A percentile compares a stretch with the other conserved stretches of the same genome.
phyloP scores from a whole-genome alignment of 2,329 filamentous ascomycete genomes.

The Xylaria sp. region DNA sequence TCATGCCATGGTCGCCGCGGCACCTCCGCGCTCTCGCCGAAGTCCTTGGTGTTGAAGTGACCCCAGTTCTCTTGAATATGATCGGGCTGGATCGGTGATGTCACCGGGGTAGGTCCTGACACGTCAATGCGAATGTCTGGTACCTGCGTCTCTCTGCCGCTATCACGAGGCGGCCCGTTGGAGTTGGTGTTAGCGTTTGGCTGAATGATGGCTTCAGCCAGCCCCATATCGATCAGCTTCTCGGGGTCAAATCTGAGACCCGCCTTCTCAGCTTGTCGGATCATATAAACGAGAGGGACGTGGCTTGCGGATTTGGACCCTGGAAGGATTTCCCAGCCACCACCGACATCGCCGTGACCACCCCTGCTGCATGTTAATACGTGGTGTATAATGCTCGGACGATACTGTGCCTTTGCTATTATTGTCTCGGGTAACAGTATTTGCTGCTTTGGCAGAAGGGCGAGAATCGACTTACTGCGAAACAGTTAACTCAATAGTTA shows the following conservation, averaged over 20 bases:
- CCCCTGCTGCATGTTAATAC: slow-evolving; percentile 54
- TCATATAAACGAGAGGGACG: slow-evolving; percentile 76
- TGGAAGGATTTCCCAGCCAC: slow-evolving; percentile 73
- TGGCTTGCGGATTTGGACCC: slow-evolving; percentile 73
- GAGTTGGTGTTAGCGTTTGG: slow-evolving; percentile 33
- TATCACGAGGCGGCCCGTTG: slow-evolving; percentile 11
- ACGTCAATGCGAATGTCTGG: slow-evolving; percentile 53
- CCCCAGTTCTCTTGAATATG: slow-evolving; percentile 32
- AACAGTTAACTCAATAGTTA: slow-evolving; percentile 15
- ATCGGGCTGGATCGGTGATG: slow-evolving; percentile 5
- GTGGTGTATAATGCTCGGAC: neutral
- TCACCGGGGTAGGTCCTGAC: slow-evolving; percentile 42
- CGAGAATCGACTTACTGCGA: slow-evolving; percentile 30
- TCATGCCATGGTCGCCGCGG: slow-evolving; percentile 60
- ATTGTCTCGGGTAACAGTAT: neutral
- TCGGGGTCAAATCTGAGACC: slow-evolving; percentile 76
- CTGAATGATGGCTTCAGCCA: slow-evolving; percentile 59
- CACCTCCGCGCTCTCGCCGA: slow-evolving; percentile 32
- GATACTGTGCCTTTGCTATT: neutral
- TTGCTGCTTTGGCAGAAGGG: neutral
- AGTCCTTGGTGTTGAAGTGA: slow-evolving; percentile 35
- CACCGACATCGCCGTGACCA: slow-evolving; percentile 81
- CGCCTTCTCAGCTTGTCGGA: slow-evolving; percentile 70
- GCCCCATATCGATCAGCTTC: slow-evolving; percentile 75
- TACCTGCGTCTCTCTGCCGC: slow-evolving; percentile 31